Conservation (phyloP, 1,284 basidiomycete genomes). For the Sphaerobolus stellatus region DNA sequence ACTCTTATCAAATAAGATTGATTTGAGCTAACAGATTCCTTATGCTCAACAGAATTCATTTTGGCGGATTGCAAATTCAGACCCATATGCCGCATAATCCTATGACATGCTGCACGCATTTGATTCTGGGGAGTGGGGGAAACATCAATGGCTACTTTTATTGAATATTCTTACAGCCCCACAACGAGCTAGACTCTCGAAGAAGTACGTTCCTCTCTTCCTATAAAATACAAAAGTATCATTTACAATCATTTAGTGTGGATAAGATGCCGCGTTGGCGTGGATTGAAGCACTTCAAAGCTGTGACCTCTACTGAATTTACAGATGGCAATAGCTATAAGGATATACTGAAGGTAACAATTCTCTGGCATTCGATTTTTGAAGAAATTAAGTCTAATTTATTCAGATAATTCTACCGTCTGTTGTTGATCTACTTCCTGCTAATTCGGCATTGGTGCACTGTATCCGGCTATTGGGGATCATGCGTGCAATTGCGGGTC, state of each 20-base stretch:
- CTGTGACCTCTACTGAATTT: not conserved
- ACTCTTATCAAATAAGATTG: not conserved
- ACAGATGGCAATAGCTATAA: not conserved
- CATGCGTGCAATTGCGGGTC: not conserved
- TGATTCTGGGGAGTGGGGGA: not conserved
- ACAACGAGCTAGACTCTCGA: not conserved
- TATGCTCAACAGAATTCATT: not conserved
- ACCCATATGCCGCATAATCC: not conserved
- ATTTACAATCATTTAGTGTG: not conserved
- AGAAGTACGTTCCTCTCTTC: not conserved
- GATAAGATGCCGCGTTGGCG: not conserved
- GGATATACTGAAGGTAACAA: not conserved
- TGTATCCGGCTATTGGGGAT: not conserved
- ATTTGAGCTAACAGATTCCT: not conserved
- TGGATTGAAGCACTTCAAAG: not conserved
- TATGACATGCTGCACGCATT: not conserved
- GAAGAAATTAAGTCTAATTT: not conserved
- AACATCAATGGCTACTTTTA: not conserved
- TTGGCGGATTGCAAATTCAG: not conserved
- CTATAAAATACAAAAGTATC: not conserved
- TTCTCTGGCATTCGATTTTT: not conserved
- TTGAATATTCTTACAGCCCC: not conserved
- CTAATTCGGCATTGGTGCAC: not conserved
- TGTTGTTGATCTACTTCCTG: not conserved
- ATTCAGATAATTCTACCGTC: not conserved